Evolutionary conservation across 2,329 filamentous ascomycete species (phyloP).

Genomic region (Fulvia fulva): DNA sequence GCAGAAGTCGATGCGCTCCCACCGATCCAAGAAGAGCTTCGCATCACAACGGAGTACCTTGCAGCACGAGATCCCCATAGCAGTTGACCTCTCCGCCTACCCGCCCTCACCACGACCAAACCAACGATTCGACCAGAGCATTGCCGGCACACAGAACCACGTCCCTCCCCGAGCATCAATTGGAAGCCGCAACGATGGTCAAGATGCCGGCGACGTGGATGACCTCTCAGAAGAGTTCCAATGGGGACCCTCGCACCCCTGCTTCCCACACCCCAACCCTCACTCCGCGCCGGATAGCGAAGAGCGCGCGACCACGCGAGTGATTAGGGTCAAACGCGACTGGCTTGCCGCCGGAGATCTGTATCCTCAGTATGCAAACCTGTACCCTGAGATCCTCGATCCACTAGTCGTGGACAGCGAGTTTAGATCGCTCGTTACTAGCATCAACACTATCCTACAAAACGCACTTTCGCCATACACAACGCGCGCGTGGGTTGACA

Average conservation of each 20-base stretch:
- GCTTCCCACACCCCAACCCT: conserved; percentile 87
- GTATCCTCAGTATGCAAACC: conserved; percentile 87
- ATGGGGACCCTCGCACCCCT: conserved; percentile 93
- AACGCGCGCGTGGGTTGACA: conserved; percentile 73
- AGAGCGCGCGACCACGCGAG: conserved; percentile 72
- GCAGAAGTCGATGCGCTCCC: conserved; percentile 25
- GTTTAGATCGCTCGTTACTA: conserved; percentile 76
- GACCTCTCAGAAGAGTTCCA: conserved; percentile 58
- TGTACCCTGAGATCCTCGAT: conserved; percentile 94
- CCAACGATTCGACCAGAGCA: neutral
- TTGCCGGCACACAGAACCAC: neutral
- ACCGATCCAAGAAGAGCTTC: conserved; percentile 7
- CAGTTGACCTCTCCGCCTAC: conserved; percentile 4
- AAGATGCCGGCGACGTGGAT: conserved; percentile 26
- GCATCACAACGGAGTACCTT: conserved; percentile 1
- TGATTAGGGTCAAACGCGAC: conserved; percentile 87
- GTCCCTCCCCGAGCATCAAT: neutral
- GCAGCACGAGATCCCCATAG: conserved; percentile 1
- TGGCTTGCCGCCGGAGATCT: conserved; percentile 85
- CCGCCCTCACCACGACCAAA: conserved; percentile 3
- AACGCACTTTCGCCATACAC: conserved; percentile 77
- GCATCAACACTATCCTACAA: conserved; percentile 72
- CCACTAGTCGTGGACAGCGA: conserved; percentile 80
- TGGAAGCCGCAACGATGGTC: neutral
- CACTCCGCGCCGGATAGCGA: conserved; percentile 76